Evolutionary conservation across 192 early-diverging fungal genomes (phyloP).

Genomic region (Podila epicladia): DNA sequence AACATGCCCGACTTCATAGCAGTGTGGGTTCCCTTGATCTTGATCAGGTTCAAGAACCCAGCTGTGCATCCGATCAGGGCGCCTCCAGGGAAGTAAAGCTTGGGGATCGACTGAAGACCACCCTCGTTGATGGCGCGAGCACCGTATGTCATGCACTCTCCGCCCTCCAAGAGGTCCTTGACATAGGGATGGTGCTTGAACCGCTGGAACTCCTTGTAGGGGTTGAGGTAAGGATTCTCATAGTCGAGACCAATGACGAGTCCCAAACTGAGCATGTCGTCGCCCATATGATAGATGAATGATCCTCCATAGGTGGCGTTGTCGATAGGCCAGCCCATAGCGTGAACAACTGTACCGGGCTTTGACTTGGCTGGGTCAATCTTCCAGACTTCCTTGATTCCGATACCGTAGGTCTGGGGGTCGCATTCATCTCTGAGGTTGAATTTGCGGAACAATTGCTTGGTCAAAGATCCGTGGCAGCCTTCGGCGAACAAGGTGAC

Average conservation of each 20-base stretch:
- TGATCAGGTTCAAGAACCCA: constrained; percentile 96
- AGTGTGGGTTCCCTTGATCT: constrained; percentile 99
- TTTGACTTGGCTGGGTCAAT: constrained; percentile 84
- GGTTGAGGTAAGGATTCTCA: constrained; percentile 92
- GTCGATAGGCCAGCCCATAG: constrained; percentile 93
- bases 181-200: constrained; percentile 95
- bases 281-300: constrained; percentile 96
- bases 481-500: constrained; percentile 98
- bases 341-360: constrained; percentile 85
- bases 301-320: constrained; percentile 92
- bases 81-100: constrained; percentile 93
- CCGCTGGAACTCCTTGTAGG: constrained; percentile 98
- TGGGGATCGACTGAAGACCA: constrained; percentile 95
- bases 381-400: constrained; percentile 99
- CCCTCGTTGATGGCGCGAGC: constrained; percentile 98
- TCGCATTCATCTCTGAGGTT: constrained; percentile 86
- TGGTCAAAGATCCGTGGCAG: constrained; percentile 96
- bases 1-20: constrained; percentile 99
- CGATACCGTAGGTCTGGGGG: constrained; percentile 95
- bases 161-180: constrained; percentile 84
- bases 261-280: constrained; percentile 88
- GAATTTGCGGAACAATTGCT: constrained; percentile 88
- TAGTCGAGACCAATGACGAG: constrained; percentile 95
- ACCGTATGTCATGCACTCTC: constrained; percentile 91
- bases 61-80: constrained; percentile 96